Percentiles rank a stretch among this genome's conserved stretches.
phyloP scores from a whole-genome alignment of 2,329 filamentous ascomycete species.

The Hansfordia pulvinata region DNA sequence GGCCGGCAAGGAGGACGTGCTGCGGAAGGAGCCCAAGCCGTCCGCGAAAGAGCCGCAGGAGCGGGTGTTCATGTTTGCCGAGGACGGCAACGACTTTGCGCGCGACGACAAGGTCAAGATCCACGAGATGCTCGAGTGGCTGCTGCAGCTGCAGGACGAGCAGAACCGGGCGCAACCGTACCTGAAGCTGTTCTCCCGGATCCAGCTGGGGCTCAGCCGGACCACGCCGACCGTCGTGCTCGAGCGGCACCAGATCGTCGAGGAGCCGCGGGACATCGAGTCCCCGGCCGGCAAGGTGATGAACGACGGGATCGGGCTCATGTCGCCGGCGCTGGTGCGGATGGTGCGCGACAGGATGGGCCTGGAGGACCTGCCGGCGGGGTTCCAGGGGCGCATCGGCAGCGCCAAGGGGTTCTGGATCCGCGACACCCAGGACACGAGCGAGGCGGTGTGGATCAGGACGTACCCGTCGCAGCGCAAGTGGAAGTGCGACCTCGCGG shows the following conservation, averaged over 20 bases:
- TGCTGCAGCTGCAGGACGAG: constrained; percentile 29
- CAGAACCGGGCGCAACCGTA: constrained; percentile 31
- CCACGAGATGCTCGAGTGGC: constrained; percentile 34
- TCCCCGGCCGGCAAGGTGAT: constrained; percentile 32
- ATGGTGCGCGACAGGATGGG: constrained; percentile 36
- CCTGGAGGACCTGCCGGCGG: constrained; percentile 41
- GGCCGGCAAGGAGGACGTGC: constrained; percentile 17
- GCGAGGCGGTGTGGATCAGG: constrained; percentile 47
- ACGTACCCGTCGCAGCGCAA: constrained; percentile 56
- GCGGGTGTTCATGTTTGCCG: constrained; percentile 40
- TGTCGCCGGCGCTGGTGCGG: constrained; percentile 46
- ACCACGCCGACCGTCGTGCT: constrained; percentile 33
- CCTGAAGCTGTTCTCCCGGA: constrained; percentile 44
- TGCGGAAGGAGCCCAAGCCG: constrained; percentile 15
- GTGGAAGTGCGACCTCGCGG: constrained; percentile 38
- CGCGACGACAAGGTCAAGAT: constrained; percentile 13
- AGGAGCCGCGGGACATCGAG: constrained; percentile 20
- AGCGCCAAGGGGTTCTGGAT: constrained; percentile 69
- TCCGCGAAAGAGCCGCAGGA: constrained; percentile 23
- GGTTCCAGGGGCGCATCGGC: constrained; percentile 56
- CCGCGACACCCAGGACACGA: constrained; percentile 34
- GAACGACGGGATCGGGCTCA: constrained; percentile 53
- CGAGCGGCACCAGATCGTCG: constrained; percentile 28
- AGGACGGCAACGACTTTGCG: constrained; percentile 30
- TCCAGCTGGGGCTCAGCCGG: constrained; percentile 38